Evolutionary conservation across 192 early-diverging fungal genomes (phyloP).

Genomic region (Coemansia guatemalensis): DNA sequence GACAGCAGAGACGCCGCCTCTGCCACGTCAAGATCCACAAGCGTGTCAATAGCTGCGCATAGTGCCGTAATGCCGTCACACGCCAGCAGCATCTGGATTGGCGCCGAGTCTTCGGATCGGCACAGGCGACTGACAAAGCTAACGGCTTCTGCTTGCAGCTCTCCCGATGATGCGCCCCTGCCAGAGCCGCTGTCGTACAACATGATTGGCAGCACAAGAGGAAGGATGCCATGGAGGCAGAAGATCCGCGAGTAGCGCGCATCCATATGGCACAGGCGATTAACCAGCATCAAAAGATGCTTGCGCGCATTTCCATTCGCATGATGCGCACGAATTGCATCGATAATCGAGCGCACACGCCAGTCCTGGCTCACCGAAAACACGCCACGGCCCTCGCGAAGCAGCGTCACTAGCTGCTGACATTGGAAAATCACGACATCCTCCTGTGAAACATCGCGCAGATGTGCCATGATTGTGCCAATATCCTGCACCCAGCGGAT

Average conservation of each 20-base stretch:
- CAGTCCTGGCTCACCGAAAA: constrained; percentile 50
- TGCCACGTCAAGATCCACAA: constrained; percentile 38
- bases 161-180: constrained; percentile 8
- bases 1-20: constrained; percentile 33
- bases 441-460: constrained; percentile 35
- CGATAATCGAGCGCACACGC: constrained; percentile 45
- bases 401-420: constrained; percentile 38
- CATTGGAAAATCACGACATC: constrained; percentile 38
- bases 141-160: constrained; percentile 38
- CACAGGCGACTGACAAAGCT: constrained; percentile 43
- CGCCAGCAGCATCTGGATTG: constrained; percentile 49
- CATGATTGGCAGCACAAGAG: constrained; percentile 31
- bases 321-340: constrained; percentile 41
- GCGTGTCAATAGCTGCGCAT: constrained; percentile 21
- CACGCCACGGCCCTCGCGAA: constrained; percentile 50
- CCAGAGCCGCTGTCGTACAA: constrained; percentile 11
- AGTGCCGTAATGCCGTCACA: constrained; percentile 44
- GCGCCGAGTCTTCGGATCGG: constrained; percentile 32
- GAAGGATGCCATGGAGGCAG: constrained; percentile 48
- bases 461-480: constrained; percentile 27
- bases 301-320: constrained; percentile 24
- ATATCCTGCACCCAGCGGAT: constrained; percentile 52
- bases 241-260: constrained; percentile 35
- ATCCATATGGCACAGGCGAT: constrained; percentile 49
- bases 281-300: constrained; percentile 42